Evolutionary conservation across 306 rosid genomes (phyloP), one percentile per base, ranked within the genome.

Genomic region (Hippophae gyantsensis): DNA sequence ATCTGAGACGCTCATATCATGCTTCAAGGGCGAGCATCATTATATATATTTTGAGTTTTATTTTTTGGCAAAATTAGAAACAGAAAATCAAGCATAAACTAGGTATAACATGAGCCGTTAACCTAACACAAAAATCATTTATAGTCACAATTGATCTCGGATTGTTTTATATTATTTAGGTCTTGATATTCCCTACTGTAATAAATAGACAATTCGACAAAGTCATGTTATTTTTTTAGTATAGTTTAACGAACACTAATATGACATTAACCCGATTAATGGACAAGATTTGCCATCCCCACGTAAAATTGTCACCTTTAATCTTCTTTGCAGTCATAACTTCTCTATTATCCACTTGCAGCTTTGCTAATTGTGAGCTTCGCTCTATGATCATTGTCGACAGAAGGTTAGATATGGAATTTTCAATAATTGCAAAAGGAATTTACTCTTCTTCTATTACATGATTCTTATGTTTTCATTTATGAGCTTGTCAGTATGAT

Each of bases 361-460:
- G 94, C 72, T 85, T 82, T 62, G 68, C 83, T 9, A 86, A 86
- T 60, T 86, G 94, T 6, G 94, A 82, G 77, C 86, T 82, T 72
- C 86, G 94, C 49, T 80, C 94, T 25, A 68, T 86, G 77, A 76
- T 80, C 74, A 69, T 82, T 12, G 84, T 78, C 38, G 81, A 85
- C 64, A 67, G 71, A 73, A 63, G 84, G 89, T 85, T 61, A 76
- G 80, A 46, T 56, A 52, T n/a, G 18, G 56, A 56, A 14, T 57
- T 56, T 57, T 69, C 65, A 50, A 47, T 48, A 45, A 42, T 11
- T 42, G 13, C 14, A 27, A 27, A 13, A 43, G 50, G 62, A 46
- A 58, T 60, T 49, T 12, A 13, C 50, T 54, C 46, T 13, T 57
- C 13, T 44, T 26, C 14, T 46, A 32, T 7, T 23, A 50, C 49